Conservation (phyloP, 176 grass and related monocot species). For the Avena sativa region DNA sequence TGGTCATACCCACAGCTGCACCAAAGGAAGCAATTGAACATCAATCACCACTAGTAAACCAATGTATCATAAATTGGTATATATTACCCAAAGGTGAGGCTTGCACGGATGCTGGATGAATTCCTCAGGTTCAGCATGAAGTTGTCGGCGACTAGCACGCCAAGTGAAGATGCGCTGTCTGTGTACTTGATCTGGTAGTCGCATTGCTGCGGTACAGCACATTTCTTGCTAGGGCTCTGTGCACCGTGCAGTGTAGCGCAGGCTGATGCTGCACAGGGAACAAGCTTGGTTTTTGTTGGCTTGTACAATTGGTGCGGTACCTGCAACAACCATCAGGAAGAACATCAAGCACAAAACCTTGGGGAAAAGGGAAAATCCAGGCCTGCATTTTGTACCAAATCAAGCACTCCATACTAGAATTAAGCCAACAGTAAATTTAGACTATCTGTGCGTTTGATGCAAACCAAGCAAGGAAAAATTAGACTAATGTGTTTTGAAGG, state of each 20-base stretch:
- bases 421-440: not conserved
- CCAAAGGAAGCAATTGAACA: constrained; percentile 24
- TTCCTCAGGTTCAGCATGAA: constrained; percentile 63
- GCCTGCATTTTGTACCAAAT: constrained; percentile 9
- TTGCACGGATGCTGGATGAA: constrained; percentile 55
- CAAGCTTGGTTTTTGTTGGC: constrained; percentile 58
- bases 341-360: constrained; percentile 35
- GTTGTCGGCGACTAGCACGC: constrained; percentile 71
- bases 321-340: constrained; percentile 52
- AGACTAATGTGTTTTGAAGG: not conserved
- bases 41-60: not conserved
- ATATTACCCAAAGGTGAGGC: constrained; percentile 77
- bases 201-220: constrained; percentile 60
- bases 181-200: constrained; percentile 81
- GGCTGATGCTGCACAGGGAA: constrained; percentile 65
- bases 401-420: not conserved
- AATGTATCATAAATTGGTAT: not conserved
- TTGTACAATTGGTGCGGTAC: constrained; percentile 70
- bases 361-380: not conserved
- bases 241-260: constrained; percentile 57
- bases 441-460: not conserved
- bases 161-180: constrained; percentile 69
- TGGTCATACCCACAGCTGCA: constrained; percentile 89
- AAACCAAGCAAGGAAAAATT: not conserved
- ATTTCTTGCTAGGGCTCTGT: constrained; percentile 45